phyloP scores from a whole-genome alignment of 306 rosid genomes.

The Vigna angularis region DNA sequence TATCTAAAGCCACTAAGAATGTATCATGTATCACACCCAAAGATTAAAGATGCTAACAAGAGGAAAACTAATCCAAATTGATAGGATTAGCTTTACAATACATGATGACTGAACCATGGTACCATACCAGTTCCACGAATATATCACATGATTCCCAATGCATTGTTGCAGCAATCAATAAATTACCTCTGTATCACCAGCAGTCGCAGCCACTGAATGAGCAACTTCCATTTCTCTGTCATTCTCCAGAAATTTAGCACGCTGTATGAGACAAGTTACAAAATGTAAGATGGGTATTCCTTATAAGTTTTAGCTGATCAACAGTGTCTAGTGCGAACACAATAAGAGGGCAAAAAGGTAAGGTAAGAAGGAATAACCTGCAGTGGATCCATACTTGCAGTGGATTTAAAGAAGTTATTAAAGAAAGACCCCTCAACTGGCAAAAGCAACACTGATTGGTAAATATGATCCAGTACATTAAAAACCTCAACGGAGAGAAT shows the following conservation, averaged over 20 bases:
- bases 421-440: conserved; percentile 85
- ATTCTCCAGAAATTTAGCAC: conserved; percentile 82
- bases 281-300: conserved; percentile 23
- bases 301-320: neutral
- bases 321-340: neutral
- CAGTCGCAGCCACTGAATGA: conserved; percentile 87
- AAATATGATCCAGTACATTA: neutral
- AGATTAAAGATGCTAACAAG: conserved; percentile 13
- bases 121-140: conserved; percentile 5
- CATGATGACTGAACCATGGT: neutral
- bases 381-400: conserved; percentile 77
- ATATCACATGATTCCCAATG: conserved; percentile 7
- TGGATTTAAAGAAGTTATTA: conserved; percentile 78
- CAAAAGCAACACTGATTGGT: conserved; percentile 29
- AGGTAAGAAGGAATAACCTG: conserved; percentile 58
- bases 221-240: conserved; percentile 93
- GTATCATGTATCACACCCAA: conserved; percentile 6
- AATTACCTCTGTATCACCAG: conserved; percentile 88
- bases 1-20: neutral
- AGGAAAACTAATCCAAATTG: neutral
- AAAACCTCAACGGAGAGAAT: neutral
- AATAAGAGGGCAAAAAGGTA: conserved; percentile 9
- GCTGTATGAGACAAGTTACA: conserved; percentile 54
- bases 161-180: neutral
- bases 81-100: neutral